phyloP scores from a whole-genome alignment of 179 eudicot species.

The Carnegiea gigantea region DNA sequence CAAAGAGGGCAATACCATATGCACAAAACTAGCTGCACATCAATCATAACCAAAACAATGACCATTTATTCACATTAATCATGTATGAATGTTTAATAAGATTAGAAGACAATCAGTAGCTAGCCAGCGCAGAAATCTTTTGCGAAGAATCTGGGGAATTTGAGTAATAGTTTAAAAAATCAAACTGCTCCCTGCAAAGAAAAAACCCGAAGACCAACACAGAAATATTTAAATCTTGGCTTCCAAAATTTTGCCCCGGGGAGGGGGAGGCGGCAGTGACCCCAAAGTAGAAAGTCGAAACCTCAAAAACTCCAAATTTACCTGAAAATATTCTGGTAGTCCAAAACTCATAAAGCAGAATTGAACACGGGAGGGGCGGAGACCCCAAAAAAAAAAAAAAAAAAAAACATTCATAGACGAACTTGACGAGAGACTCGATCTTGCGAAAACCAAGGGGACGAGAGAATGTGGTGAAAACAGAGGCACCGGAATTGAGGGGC shows the following conservation, averaged over 20 bases:
- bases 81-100: neutral
- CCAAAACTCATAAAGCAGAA: neutral
- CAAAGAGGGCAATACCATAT: neutral
- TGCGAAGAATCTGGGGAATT: neutral
- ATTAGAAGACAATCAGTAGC: neutral
- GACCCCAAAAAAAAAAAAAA: no score
- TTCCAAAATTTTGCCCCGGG: neutral
- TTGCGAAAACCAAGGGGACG: constrained; percentile 75
- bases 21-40: neutral
- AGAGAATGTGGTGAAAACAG: neutral
- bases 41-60: neutral
- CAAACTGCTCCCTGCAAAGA: neutral
- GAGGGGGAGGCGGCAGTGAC: neutral
- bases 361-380: neutral
- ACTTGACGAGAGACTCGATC: constrained; percentile 83
- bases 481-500: neutral
- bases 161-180: neutral
- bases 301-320: neutral
- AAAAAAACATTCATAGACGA: constrained; percentile 62
- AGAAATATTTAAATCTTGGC: neutral
- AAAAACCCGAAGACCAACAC: neutral
- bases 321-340: neutral
- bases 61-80: neutral
- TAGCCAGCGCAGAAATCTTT: neutral
- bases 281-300: neutral